Conservation (phyloP, 495 filamentous ascomycete genomes). For the Neurospora sp. region DNA sequence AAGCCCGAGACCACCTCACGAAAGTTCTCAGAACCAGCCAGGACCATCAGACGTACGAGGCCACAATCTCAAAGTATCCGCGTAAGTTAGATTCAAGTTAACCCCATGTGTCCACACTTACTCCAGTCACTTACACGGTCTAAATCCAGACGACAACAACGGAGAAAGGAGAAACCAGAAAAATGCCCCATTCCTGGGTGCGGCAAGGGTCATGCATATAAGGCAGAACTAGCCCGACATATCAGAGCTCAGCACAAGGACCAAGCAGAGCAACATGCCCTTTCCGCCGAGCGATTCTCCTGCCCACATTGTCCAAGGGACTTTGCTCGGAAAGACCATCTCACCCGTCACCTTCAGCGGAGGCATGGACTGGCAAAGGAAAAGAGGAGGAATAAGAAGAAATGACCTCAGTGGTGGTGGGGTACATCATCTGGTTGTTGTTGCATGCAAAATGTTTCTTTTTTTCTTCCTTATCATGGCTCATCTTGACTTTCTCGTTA, state of each 20-base stretch:
- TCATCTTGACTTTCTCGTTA: neutral
- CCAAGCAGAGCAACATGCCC: neutral
- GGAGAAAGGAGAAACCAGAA: neutral
- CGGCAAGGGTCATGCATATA: neutral
- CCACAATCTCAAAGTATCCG: neutral
- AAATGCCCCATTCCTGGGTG: neutral
- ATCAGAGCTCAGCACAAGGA: neutral
- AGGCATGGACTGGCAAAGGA: neutral
- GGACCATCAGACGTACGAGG: neutral
- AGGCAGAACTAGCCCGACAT: neutral
- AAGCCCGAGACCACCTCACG: no score
- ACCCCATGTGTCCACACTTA: no score
- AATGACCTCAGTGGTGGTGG: neutral
- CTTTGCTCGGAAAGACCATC: neutral
- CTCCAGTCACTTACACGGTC: neutral
- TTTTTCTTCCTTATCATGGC: neutral
- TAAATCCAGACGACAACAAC: neutral
- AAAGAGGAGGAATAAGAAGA: neutral
- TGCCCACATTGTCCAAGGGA: neutral
- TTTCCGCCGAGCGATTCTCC: neutral
- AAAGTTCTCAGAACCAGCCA: neutral
- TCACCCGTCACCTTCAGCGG: neutral
- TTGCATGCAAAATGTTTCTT: neutral
- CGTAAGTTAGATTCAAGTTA: neutral
- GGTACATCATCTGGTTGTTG: neutral